Evolutionary conservation across 1,284 basidiomycete genomes (phyloP).

Genomic region (Sanghuangporus baumii): DNA sequence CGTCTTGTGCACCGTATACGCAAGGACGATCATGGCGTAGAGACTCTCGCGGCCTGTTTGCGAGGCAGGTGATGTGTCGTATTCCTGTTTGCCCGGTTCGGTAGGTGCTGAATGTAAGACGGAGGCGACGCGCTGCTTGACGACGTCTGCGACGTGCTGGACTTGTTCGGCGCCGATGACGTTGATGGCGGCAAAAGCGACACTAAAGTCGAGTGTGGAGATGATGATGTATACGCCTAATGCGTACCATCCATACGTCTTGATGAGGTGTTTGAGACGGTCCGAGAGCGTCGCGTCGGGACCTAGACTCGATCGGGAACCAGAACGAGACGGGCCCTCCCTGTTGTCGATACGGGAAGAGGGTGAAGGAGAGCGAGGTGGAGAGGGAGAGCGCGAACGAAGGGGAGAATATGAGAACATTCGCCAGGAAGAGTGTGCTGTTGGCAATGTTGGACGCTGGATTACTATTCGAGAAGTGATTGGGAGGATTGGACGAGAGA

Average conservation of each 20-base stretch:
- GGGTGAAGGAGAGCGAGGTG: slow-evolving; percentile 4
- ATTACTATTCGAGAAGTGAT: slow-evolving; percentile 27
- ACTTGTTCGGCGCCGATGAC: slow-evolving; percentile 90
- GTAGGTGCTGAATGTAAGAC: slow-evolving; percentile 45
- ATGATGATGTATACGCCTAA: slow-evolving; percentile 79
- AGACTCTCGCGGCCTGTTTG: slow-evolving; percentile 57
- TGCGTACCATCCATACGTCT: slow-evolving; percentile 91
- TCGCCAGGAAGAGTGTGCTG: slow-evolving; percentile 2
- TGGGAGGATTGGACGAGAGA: slow-evolving; percentile 35
- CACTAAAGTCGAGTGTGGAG: slow-evolving; percentile 69
- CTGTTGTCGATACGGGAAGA: slow-evolving; percentile 22
- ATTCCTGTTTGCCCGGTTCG: slow-evolving; percentile 61
- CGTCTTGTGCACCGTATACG: slow-evolving; percentile 96
- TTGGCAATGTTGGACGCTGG: slow-evolving; percentile 19
- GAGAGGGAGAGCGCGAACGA: background rate
- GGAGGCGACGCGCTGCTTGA: slow-evolving; percentile 45
- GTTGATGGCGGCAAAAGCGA: slow-evolving; percentile 83
- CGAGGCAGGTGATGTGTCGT: slow-evolving; percentile 33
- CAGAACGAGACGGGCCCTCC: slow-evolving; percentile 20
- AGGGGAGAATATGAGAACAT: slow-evolving; percentile 13
- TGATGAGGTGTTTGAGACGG: slow-evolving; percentile 82
- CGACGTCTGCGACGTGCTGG: slow-evolving; percentile 54
- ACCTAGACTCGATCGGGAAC: slow-evolving; percentile 27
- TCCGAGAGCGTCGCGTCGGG: slow-evolving; percentile 56
- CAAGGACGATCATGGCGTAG: slow-evolving; percentile 88